Evolutionary conservation across 2,329 filamentous ascomycete genomes (phyloP), one percentile per base, ranked within the genome.

Genomic region (Cladosporium sp.): DNA sequence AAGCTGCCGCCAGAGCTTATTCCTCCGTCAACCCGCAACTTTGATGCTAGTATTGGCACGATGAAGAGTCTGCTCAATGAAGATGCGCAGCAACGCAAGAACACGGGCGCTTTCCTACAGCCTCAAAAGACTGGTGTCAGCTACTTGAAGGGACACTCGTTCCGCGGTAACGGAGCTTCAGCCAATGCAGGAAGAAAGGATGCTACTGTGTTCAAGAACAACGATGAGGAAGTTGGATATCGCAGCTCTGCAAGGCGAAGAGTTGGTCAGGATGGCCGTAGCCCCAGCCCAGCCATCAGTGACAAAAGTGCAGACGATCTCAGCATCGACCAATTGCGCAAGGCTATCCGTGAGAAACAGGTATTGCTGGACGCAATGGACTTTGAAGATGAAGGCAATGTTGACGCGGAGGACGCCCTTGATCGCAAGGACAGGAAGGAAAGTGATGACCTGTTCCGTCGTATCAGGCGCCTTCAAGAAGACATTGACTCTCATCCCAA

Each of bases 121-220:
- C 94, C 95, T 4, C 95, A 98, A 77, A 93, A 92, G 80, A 98
- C 95, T 12, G 95, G 95, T n/a, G 93, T 99, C 21, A 98, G 94
- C 80, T 98, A 98, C 74, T 86, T 98, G 73, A 99, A 99, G 80
- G 93, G 88, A 65, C 94, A 96, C 72, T 99, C 95, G 0, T 96
- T 99, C 84, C 88, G 89, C 66, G 73, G 68, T 8, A 73, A 72
- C 44, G 87, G 88, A 18, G 84, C 84, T 28, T 85, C 84, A 41
- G 80, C 84, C 59, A 83, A 83, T 54, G 81, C 81, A 54, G 86
- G 86, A 44, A 90, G 93, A 59, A 98, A 98, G 78, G 95, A 99
- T 80, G 95, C 91, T 2, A 99, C 95, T 0, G 91, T 98, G 3
- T 99, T 94, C 80, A 94, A 96, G 76, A 97, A 98, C 76, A 95